Conservation (phyloP, 176 grass and related monocot species). For the Bothriochloa decipiens region DNA sequence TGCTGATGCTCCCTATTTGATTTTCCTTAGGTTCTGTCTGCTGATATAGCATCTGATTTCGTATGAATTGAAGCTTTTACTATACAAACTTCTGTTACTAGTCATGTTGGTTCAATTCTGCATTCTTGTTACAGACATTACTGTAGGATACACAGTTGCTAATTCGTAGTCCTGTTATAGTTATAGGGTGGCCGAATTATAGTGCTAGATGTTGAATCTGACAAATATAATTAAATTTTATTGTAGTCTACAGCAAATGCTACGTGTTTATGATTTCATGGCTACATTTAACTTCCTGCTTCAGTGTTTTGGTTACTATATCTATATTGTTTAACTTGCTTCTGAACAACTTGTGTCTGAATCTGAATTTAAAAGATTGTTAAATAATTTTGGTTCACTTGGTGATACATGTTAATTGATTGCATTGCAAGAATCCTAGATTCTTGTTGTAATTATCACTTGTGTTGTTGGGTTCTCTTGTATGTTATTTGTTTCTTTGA, state of each 20-base stretch:
- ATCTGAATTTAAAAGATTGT: background rate
- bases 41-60: background rate
- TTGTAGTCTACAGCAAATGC: too few species aligned
- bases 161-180: background rate
- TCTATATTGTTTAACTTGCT: too few species aligned
- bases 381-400: background rate
- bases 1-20: background rate
- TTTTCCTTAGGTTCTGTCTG: background rate
- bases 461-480: background rate
- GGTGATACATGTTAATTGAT: background rate
- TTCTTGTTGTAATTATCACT: background rate
- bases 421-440: background rate
- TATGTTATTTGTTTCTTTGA: too few species aligned
- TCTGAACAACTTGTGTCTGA: background rate
- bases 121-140: background rate
- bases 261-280: too few species aligned
- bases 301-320: background rate
- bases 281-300: background rate
- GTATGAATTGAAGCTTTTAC: background rate
- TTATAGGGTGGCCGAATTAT: background rate
- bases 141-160: background rate
- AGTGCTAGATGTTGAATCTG: background rate
- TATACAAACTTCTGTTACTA: too few species aligned
- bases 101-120: too few species aligned
- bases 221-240: background rate